Evolutionary conservation across 169 alveolate species (phyloP).

Genomic region (Plasmodium malariae): DNA sequence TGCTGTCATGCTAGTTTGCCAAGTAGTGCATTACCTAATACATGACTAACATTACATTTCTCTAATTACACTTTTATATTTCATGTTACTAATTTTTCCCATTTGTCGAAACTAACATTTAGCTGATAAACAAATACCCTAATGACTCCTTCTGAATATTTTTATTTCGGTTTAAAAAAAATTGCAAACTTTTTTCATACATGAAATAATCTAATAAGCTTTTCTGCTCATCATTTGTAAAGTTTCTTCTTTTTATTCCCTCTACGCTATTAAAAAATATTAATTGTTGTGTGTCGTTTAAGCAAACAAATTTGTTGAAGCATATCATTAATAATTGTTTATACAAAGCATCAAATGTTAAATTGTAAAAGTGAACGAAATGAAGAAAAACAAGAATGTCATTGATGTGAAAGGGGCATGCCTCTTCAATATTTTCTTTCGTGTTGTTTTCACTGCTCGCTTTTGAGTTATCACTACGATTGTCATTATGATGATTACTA

Average conservation of each 20-base stretch:
- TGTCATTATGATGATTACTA: too few relatives aligned
- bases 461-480: neutral
- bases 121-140: constrained; percentile 42
- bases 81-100: neutral
- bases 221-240: neutral
- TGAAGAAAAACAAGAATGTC: constrained; percentile 45
- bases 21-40: too few relatives aligned
- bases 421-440: neutral
- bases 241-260: constrained; percentile 19
- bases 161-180: constrained; percentile 37
- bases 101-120: neutral
- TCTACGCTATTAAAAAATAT: constrained; percentile 58
- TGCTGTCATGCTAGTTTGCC: too few relatives aligned
- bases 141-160: constrained; percentile 49
- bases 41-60: too few relatives aligned
- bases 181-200: constrained; percentile 42
- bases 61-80: neutral
- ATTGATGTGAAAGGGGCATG: constrained; percentile 19
- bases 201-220: constrained; percentile 53
- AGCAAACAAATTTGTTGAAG: constrained; percentile 5
- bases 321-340: constrained; percentile 21
- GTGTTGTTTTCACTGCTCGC: neutral
- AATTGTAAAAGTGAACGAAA: constrained; percentile 33
- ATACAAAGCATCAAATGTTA: constrained; percentile 18
- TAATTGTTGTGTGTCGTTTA: constrained; percentile 53